These are phyloP conservation scores for Mediolabrus comicus DNA, from an alignment of 108 stramenopile genomes.

Conservation along the genomic window DNA sequence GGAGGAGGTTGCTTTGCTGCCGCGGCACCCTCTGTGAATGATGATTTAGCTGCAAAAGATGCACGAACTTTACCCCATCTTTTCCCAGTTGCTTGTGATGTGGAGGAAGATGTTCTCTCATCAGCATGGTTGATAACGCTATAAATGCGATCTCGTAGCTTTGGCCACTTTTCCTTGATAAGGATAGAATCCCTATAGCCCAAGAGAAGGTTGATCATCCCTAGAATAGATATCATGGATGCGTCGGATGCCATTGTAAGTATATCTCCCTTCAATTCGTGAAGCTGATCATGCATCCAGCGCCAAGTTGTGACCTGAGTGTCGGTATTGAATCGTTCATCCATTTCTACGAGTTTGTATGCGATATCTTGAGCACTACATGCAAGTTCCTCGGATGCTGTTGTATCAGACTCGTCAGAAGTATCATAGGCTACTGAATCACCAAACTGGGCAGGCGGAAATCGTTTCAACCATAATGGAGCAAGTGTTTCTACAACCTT, in stretches of 20 bases:
- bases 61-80: background rate
- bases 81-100: background rate
- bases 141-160: background rate
- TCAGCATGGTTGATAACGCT: background rate
- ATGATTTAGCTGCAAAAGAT: background rate
- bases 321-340: background rate
- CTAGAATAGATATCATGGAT: background rate
- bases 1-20: background rate
- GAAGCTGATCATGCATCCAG: conserved; percentile 35
- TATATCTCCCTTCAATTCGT: conserved; percentile 47
- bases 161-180: background rate
- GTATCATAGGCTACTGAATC: background rate
- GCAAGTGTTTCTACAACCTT: conserved; percentile 30
- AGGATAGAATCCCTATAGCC: background rate
- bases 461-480: conserved; percentile 28
- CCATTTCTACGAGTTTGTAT: background rate
- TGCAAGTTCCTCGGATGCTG: background rate
- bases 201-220: conserved; percentile 1
- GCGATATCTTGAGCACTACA: background rate
- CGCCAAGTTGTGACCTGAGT: conserved; percentile 14
- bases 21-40: background rate
- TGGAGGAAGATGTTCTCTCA: background rate
- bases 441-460: conserved; percentile 6
- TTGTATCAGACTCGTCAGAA: background rate
- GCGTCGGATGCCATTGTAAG: conserved; percentile 17